phyloP scores from a whole-genome alignment of 108 stramenopile species.

The Fistulifera pelliculosa region DNA sequence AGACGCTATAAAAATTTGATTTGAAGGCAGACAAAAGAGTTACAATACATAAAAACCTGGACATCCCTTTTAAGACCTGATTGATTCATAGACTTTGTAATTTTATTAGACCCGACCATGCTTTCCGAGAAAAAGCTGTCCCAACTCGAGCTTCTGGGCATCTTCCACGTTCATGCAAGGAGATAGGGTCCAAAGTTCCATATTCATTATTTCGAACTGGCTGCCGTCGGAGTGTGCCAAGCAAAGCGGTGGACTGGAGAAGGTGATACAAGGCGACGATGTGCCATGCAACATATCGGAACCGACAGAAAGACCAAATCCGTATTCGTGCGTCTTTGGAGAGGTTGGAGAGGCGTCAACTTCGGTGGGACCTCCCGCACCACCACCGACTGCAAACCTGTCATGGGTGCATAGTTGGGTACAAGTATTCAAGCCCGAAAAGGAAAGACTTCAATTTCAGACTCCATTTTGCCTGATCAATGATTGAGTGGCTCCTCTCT shows the following conservation, averaged over 20 bases:
- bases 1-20: too few relatives aligned
- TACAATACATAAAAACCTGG: too few relatives aligned
- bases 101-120: background rate
- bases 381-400: conserved; percentile 56
- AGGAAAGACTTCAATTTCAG: conserved; percentile 57
- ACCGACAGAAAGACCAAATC: conserved; percentile 59
- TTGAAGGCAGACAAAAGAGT: too few relatives aligned
- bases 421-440: conserved; percentile 43
- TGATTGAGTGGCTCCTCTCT: conserved; percentile 17
- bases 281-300: conserved; percentile 47
- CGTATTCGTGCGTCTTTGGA: conserved; percentile 25
- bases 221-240: conserved; percentile 30
- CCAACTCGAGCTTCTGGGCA: conserved; percentile 59
- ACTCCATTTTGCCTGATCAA: conserved; percentile 42
- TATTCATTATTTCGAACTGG: conserved; percentile 56
- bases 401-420: conserved; percentile 57
- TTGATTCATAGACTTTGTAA: too few relatives aligned
- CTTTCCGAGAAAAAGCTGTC: conserved; percentile 34
- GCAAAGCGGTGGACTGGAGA: conserved; percentile 49
- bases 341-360: background rate
- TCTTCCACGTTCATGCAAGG: conserved; percentile 46
- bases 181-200: conserved; percentile 71
- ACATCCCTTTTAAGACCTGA: too few relatives aligned
- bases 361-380: conserved; percentile 16
- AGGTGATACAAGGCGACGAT: conserved; percentile 47